Base-by-base conservation (phyloP, 176 grass and related monocot species). In the Cymbopogon citratus region DNA sequence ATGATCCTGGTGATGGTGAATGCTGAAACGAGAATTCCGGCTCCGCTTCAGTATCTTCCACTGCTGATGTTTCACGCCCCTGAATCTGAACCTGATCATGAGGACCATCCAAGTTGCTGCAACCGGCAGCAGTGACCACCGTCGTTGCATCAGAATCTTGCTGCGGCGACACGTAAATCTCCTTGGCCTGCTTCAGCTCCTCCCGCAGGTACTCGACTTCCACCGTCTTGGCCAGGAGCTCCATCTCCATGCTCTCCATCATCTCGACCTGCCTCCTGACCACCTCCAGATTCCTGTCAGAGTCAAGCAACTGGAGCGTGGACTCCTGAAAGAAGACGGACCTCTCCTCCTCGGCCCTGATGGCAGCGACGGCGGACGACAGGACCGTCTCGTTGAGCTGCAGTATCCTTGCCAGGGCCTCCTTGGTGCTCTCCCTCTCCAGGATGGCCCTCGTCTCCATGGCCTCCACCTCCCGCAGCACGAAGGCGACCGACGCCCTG, bases 301-400 rank as follows among this genome's bases (percentile, higher is more conserved):
- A 57, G 2, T 36, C 9, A 28, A 87, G 18, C 12, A 93, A n/a
- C 66, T 80, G 68, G 0, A 83, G 48, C 48, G 75, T 76, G 19
- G 65, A 67, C 78, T 81, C 77, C 71, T 81, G 81, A 9, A 82
- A 90, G 73, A 87, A 87, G 24, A 80, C 85, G 0, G 77, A 90
- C 41, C 84, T 70, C 77, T 93, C 85, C 69, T 85, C 81, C 72
- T 93, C 87, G 10, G 81, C 87, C 24, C 46, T 71, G 63, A 93
- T 70, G 4, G 78, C 84, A 1, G 77, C 67, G 1, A 87, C 56
- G 3, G 76, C 69, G 15, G 91, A 87, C 5, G 68, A 38, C 5
- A 90, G 77, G 13, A 87, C 78, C 0, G 63, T 9, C 75, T 87
- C 77, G 71, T 87, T 87, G 7, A 90, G 72, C 63, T 26, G 41